phyloP scores from a whole-genome alignment of 2,329 filamentous ascomycete species.

The Leptosphaerulina australis region DNA sequence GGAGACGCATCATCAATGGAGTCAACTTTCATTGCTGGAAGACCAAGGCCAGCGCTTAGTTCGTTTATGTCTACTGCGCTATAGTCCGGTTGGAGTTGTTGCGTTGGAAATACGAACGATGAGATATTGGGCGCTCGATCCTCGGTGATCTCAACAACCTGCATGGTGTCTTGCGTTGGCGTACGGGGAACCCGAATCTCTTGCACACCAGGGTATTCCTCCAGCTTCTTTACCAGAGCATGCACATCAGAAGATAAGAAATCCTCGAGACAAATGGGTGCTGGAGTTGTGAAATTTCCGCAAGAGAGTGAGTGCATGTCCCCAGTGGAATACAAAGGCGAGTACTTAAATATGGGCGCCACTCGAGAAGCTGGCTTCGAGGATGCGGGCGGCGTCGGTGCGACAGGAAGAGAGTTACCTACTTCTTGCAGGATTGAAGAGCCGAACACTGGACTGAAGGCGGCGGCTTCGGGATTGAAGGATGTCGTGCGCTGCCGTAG shows the following conservation, averaged over 20 bases:
- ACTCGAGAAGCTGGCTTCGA: not conserved
- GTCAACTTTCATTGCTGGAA: slow-evolving; percentile 12
- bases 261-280: not conserved
- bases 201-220: not conserved
- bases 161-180: not conserved
- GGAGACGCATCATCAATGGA: not conserved
- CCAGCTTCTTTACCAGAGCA: not conserved
- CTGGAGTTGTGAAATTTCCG: not conserved
- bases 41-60: slow-evolving; percentile 23
- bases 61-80: slow-evolving; percentile 23
- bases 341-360: slow-evolving; percentile 14
- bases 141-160: not conserved
- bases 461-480: slow-evolving; percentile 19
- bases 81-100: slow-evolving; percentile 3
- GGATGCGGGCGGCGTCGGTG: not conserved
- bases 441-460: slow-evolving; percentile 14
- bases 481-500: not conserved
- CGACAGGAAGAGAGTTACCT: not conserved
- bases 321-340: not conserved
- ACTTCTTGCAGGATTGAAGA: not conserved
- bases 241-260: slow-evolving; percentile 1
- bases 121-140: not conserved
- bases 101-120: not conserved
- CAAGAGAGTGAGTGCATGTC: not conserved
- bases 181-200: not conserved